phyloP scores from a whole-genome alignment of 164 flowering plant genomes.

The Saururus chinensis region DNA sequence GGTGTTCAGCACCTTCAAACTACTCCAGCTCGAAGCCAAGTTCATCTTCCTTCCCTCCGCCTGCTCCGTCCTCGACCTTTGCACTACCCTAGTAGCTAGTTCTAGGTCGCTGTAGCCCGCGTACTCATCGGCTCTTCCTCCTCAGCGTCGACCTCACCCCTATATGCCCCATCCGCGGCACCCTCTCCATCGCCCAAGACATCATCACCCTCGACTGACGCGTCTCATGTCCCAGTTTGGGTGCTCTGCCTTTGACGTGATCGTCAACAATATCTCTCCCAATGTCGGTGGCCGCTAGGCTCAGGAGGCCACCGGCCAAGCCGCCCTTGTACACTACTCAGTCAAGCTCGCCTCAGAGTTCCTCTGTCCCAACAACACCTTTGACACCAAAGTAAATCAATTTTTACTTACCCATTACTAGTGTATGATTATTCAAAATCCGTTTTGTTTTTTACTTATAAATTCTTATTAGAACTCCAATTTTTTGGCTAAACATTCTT shows the following conservation, averaged over 20 bases:
- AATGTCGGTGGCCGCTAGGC: conserved; percentile 96
- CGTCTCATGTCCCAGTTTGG: conserved; percentile 52
- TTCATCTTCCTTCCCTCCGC: conserved; percentile 56
- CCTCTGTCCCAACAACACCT: conserved; percentile 68
- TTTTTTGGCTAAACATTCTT: too few species aligned
- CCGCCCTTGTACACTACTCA: conserved; percentile 71
- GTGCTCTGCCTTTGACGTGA: conserved; percentile 51
- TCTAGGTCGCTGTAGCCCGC: conserved; percentile 70
- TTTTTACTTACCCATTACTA: too few species aligned
- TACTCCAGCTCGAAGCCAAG: conserved; percentile 76
- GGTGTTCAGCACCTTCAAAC: conserved; percentile 91
- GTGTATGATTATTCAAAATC: too few species aligned
- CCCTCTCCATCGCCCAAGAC: too few species aligned
- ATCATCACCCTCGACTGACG: conserved; percentile 62
- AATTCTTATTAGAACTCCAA: neutral
- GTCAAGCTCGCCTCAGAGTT: conserved; percentile 70
- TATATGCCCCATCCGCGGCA: conserved; percentile 68
- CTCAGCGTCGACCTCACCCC: conserved; percentile 77
- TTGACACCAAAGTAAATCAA: conserved; percentile 59
- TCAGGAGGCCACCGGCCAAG: conserved; percentile 75
- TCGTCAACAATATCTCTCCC: conserved; percentile 85
- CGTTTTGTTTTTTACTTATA: too few species aligned
- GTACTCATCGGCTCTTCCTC: conserved; percentile 68
- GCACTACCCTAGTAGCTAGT: conserved; percentile 97
- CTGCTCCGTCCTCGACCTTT: conserved; percentile 78